Evolutionary conservation across 257 asterid genomes (phyloP), one percentile per base, ranked within the genome.

Genomic region (Buddleja alternifolia): DNA sequence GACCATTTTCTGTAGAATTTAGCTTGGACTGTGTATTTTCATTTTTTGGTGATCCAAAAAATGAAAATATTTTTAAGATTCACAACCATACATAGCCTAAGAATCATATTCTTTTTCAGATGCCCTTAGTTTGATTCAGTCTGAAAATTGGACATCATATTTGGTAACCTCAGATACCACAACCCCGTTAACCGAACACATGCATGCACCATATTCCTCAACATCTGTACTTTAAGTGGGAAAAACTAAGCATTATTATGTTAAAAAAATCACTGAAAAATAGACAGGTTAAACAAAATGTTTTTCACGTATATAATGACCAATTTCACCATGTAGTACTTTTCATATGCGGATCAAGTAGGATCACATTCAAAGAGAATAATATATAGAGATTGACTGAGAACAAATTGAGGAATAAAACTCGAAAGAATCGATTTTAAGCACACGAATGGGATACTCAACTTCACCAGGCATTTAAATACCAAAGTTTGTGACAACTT

Each of bases 381-480:
- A 21, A 21, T 53, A 15, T 19, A 37, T 46, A 62, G 7, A 54
- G 8, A 21, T 4, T 21, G 8, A 48, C 48, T 50, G 57, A 24
- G 47, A 42, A 63, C 29, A 48, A 11, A 47, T 16, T 14, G 10
- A 57, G 63, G 37, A 16, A 8, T 7, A 37, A 21, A 56, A 46
- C 21, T 15, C 23, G 20, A 48, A 24, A 41, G 21, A 19, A 37
- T 1, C 0, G 2, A 45, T 21, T 25, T 17, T 10, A 45, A 12
- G 45, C 10, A 39, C 66, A 69, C 39, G 55, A 44, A 63, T 23
- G 65, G 42, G 20, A 37, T 6, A 16, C 51, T 16, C 47, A 57
- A 39, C 57, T 51, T 67, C 59, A 24, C 56, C 24, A 55, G 67
- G 67, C 53, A 19, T 15, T 67, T 58, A 45, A 47, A 20, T 47